Evolutionary conservation across 2,329 filamentous ascomycete genomes (phyloP).

Genomic region (Fusarium sp.): DNA sequence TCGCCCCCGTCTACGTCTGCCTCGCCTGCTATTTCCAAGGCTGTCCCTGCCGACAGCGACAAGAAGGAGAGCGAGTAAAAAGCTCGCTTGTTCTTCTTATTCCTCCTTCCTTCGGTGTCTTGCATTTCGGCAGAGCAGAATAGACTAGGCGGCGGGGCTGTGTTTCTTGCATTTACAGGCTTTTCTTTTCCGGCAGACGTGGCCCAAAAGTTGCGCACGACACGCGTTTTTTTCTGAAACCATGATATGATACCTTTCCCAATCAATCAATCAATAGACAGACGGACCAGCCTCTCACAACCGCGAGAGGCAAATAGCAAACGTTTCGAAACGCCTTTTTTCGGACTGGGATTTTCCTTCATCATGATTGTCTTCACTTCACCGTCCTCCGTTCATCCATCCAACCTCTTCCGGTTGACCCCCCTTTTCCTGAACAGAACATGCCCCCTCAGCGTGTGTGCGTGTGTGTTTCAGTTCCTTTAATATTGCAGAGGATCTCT

Average conservation of each 20-base stretch:
- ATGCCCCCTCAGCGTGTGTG: slow-evolving; percentile 29
- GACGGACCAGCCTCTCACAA: slow-evolving; percentile 48
- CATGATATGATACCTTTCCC: slow-evolving; percentile 66
- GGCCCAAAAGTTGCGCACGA: slow-evolving; percentile 58
- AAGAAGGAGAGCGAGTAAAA: slow-evolving; percentile 64
- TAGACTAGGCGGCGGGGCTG: slow-evolving; percentile 61
- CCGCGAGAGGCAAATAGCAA: slow-evolving; percentile 38
- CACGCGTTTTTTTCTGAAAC: slow-evolving; percentile 52
- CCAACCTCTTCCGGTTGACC: slow-evolving; percentile 24
- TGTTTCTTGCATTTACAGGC: slow-evolving; percentile 62
- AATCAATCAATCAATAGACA: slow-evolving; percentile 51
- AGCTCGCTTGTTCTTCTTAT: slow-evolving; percentile 36
- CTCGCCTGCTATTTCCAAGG: slow-evolving; percentile 75
- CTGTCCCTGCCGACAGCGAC: slow-evolving; percentile 63
- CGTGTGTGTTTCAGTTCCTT: slow-evolving; percentile 44
- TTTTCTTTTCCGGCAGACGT: slow-evolving; percentile 55
- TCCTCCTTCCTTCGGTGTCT: slow-evolving; percentile 49
- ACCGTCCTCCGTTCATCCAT: slow-evolving; percentile 31
- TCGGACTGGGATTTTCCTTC: slow-evolving; percentile 46
- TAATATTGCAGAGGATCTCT: slow-evolving; percentile 46
- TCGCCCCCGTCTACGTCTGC: slow-evolving; percentile 78
- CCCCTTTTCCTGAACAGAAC: background rate
- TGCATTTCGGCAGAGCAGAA: slow-evolving; percentile 61
- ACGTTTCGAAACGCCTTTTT: slow-evolving; percentile 36
- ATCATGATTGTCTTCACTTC: slow-evolving; percentile 46